Percentiles rank a stretch among this genome's conserved stretches.
Evolutionary conservation across 768 basidiomycete species (phyloP).

Genomic region (Chiua virens): DNA sequence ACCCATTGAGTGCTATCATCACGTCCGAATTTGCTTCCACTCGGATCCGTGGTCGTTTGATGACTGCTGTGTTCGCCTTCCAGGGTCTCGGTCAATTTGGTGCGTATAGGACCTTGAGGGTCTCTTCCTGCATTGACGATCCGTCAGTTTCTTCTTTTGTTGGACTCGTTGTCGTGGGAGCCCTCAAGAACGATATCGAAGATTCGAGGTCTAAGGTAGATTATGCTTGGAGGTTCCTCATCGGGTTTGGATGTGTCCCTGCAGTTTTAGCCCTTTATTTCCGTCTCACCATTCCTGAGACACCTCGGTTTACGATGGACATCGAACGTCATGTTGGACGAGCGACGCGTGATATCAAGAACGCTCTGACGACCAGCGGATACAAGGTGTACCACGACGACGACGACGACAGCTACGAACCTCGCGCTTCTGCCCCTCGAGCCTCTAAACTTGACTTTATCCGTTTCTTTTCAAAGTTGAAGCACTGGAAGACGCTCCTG

Average conservation of each 20-base stretch:
- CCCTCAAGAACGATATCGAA: slow-evolving; percentile 56
- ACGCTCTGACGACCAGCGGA: slow-evolving; percentile 42
- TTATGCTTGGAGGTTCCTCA: slow-evolving; percentile 78
- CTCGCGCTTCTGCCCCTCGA: slow-evolving; percentile 62
- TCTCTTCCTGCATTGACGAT: background rate
- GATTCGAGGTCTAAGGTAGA: slow-evolving; percentile 53
- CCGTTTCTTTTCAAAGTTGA: slow-evolving; percentile 62
- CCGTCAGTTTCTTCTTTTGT: slow-evolving; percentile 60
- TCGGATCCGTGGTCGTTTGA: slow-evolving; percentile 73
- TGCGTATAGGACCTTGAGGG: slow-evolving; percentile 28
- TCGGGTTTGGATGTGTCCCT: slow-evolving; percentile 82
- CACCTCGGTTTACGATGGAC: slow-evolving; percentile 54
- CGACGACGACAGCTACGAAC: slow-evolving; percentile 44
- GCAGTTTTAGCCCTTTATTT: slow-evolving; percentile 79
- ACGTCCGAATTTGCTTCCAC: slow-evolving; percentile 82
- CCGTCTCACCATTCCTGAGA: slow-evolving; percentile 88
- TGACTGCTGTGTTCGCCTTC: slow-evolving; percentile 79
- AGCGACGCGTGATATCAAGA: slow-evolving; percentile 67
- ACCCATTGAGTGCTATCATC: slow-evolving; percentile 79
- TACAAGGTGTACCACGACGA: slow-evolving; percentile 45
- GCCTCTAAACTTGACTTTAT: slow-evolving; percentile 66
- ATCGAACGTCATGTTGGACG: slow-evolving; percentile 62
- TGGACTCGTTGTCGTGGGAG: slow-evolving; percentile 57
- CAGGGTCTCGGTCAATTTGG: slow-evolving; percentile 89
- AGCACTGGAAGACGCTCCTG: slow-evolving; percentile 74